Percentiles rank a stretch among this genome's conserved stretches.
phyloP scores from a whole-genome alignment of 345 rosid species.

The Physaria fendleri region DNA sequence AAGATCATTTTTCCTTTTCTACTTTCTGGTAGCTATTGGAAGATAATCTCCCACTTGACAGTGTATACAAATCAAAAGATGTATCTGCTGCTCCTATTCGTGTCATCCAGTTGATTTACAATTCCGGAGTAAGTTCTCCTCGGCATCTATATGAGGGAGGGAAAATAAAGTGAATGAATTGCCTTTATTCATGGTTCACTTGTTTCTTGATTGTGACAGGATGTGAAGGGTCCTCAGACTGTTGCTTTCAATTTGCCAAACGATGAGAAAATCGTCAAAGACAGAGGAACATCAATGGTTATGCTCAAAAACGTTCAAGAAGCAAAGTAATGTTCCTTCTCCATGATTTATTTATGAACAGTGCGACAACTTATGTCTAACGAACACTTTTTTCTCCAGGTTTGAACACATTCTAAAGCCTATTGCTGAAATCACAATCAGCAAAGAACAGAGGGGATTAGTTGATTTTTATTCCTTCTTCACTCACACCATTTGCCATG shows the following conservation, averaged over 20 bases:
- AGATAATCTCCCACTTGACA: constrained; percentile 78
- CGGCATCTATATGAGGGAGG: constrained; percentile 2
- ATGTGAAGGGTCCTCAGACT: constrained; percentile 93
- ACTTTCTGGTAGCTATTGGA: constrained; percentile 55
- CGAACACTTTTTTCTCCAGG: constrained; percentile 33
- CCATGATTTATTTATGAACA: neutral
- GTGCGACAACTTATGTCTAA: constrained; percentile 8
- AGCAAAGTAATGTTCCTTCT: constrained; percentile 55
- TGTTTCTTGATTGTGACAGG: constrained; percentile 42
- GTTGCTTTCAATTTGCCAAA: constrained; percentile 96
- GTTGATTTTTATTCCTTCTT: constrained; percentile 97
- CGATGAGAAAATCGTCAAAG: constrained; percentile 84
- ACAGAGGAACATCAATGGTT: constrained; percentile 94
- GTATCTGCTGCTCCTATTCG: constrained; percentile 89
- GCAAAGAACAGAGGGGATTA: constrained; percentile 58
- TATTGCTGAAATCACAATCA: constrained; percentile 61
- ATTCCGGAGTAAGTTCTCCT: constrained; percentile 70
- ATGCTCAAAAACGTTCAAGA: constrained; percentile 87
- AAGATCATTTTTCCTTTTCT: neutral
- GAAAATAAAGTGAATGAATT: neutral
- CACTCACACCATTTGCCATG: constrained; percentile 90
- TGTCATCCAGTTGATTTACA: constrained; percentile 71
- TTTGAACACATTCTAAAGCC: constrained; percentile 83
- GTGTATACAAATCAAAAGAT: constrained; percentile 62
- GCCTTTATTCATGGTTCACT: constrained; percentile 15